A percentile compares a stretch with the other conserved stretches of the same genome.
These are phyloP conservation scores for Mrakia blollopis DNA, from an alignment of 768 basidiomycete species.

Conservation along the genomic window DNA sequence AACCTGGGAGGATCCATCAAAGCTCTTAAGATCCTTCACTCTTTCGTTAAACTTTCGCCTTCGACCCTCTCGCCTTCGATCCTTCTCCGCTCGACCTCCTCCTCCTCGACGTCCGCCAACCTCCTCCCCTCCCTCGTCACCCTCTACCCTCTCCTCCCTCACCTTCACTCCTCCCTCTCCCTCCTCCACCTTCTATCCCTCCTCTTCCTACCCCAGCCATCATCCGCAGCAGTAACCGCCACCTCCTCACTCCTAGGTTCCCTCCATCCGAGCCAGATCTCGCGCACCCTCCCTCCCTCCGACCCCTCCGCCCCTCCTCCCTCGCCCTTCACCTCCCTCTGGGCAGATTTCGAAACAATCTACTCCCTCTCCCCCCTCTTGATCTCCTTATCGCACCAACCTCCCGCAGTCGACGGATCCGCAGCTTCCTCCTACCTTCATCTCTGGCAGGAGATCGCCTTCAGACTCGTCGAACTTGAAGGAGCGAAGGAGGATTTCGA, in stretches of 20 bases:
- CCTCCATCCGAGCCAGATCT: neutral
- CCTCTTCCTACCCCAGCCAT: neutral
- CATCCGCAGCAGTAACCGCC: neutral
- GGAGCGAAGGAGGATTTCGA: constrained; percentile 10
- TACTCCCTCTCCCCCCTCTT: constrained; percentile 11
- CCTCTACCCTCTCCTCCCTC: neutral
- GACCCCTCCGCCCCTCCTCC: constrained; percentile 4
- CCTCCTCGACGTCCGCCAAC: neutral
- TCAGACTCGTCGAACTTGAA: constrained; percentile 25
- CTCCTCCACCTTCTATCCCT: neutral
- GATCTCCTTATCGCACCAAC: neutral
- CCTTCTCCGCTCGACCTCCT: neutral
- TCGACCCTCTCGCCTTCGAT: neutral
- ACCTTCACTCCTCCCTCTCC: constrained; percentile 4
- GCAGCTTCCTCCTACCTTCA: neutral
- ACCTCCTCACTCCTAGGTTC: neutral
- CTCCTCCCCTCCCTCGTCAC: constrained; percentile 11
- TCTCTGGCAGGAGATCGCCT: constrained; percentile 15
- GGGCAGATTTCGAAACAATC: constrained; percentile 28
- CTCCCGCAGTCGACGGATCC: neutral
- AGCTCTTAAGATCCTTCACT: constrained; percentile 3
- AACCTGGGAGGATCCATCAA: neutral
- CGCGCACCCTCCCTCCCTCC: constrained; percentile 8
- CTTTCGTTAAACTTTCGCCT: neutral
- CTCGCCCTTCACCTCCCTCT: constrained; percentile 11